phyloP scores from a whole-genome alignment of 306 rosid genomes.

The Sechiopsis laciniata region DNA sequence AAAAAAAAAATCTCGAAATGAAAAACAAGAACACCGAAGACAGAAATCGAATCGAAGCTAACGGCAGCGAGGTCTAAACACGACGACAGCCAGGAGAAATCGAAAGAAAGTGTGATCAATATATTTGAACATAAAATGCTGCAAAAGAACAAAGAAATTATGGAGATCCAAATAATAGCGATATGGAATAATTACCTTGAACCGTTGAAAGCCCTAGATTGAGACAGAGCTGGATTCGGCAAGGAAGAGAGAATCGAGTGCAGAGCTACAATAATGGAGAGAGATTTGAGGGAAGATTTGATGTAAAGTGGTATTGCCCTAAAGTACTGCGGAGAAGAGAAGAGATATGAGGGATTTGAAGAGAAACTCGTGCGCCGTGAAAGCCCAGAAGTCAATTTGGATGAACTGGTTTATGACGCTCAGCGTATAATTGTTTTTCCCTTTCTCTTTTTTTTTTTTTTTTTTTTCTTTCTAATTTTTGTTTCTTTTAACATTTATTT shows the following conservation, averaged over 20 bases:
- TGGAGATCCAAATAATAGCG: neutral
- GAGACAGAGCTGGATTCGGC: neutral
- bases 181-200: neutral
- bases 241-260: neutral
- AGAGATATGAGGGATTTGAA: neutral
- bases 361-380: neutral
- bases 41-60: neutral
- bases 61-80: neutral
- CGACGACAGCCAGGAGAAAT: conserved; percentile 4
- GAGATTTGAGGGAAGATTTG: neutral
- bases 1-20: neutral
- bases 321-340: neutral
- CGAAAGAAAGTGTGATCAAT: neutral
- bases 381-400: neutral
- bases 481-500: too few species aligned
- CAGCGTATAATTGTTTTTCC: neutral
- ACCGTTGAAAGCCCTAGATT: neutral
- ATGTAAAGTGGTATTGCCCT: neutral
- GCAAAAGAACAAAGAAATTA: neutral
- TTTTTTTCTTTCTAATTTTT: too few species aligned
- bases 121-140: neutral
- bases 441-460: conserved; percentile 21
- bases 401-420: neutral
- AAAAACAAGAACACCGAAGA: neutral
- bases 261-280: neutral